Percentiles rank a stretch among this genome's conserved stretches.
phyloP scores from a whole-genome alignment of 805 yeast genomes.

The Lipomyces anomalus region DNA sequence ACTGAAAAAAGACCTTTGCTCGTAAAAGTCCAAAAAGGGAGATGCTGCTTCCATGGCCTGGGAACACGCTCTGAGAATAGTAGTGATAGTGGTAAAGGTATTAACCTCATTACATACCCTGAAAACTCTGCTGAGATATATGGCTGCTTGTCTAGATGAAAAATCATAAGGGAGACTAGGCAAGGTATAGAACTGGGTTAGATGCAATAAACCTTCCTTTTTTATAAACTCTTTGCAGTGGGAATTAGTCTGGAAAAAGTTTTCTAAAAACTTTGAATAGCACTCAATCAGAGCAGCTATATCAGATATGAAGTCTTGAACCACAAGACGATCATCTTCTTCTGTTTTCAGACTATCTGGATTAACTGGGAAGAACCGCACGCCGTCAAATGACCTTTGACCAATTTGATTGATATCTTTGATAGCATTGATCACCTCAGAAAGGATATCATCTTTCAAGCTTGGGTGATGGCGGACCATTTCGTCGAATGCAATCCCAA shows the following conservation, averaged over 20 bases:
- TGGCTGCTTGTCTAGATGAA: conserved; percentile 26
- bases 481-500: conserved; percentile 73
- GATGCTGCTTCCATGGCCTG: conserved; percentile 6
- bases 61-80: conserved; percentile 7
- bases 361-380: conserved; percentile 19
- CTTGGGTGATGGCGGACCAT: conserved; percentile 77
- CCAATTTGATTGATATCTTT: conserved; percentile 10
- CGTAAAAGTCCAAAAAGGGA: conserved; percentile 11
- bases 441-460: conserved; percentile 53
- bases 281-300: conserved; percentile 17
- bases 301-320: conserved; percentile 19
- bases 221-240: conserved; percentile 29
- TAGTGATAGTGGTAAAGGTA: conserved; percentile 3
- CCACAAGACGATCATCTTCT: conserved; percentile 18
- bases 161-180: conserved; percentile 32
- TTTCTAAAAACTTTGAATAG: conserved; percentile 28
- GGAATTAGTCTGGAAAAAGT: conserved; percentile 29
- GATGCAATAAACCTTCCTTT: conserved; percentile 24
- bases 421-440: conserved; percentile 31
- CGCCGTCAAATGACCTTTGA: conserved; percentile 14
- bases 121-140: conserved; percentile 12
- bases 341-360: conserved; percentile 18
- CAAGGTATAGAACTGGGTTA: conserved; percentile 26
- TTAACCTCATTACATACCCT: conserved; percentile 11
- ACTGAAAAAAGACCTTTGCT: conserved; percentile 9